Percentiles rank a stretch among this genome's conserved stretches.
These are phyloP conservation scores for Candida nemodendra DNA, from an alignment of 805 yeast genomes.

Conservation along the genomic window DNA sequence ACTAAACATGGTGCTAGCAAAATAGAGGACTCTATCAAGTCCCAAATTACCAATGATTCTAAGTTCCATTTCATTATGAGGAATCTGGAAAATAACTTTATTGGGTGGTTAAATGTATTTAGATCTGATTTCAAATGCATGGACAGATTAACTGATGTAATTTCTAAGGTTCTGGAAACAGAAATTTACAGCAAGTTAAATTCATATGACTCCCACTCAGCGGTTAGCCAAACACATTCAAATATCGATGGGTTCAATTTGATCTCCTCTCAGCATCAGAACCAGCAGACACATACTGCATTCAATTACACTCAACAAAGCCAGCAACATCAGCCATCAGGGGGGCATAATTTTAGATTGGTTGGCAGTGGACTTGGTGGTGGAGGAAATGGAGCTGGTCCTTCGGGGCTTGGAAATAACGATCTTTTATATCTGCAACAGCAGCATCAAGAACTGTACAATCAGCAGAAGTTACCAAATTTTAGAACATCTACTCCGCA, in stretches of 20 bases:
- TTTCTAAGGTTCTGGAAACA: conserved; percentile 16
- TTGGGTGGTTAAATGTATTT: conserved; percentile 27
- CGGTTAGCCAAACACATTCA: conserved; percentile 8
- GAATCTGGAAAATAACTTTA: conserved; percentile 26
- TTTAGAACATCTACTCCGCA: conserved; percentile 3
- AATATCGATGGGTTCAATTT: conserved; percentile 19
- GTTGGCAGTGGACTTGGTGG: conserved; percentile 2
- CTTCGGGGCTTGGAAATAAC: conserved; percentile 4
- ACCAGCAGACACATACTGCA: conserved; percentile 7
- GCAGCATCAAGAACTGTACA: conserved; percentile 17
- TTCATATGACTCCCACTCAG: conserved; percentile 5
- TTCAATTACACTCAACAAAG: neutral
- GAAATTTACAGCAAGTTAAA: conserved; percentile 21
- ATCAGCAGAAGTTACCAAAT: conserved; percentile 14
- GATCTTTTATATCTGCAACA: conserved; percentile 17
- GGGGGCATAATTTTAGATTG: conserved; percentile 9
- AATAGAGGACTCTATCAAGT: conserved; percentile 20
- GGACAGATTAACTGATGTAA: conserved; percentile 12
- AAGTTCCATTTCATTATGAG: conserved; percentile 25
- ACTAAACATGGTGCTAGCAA: conserved; percentile 10
- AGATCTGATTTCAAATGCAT: conserved; percentile 12
- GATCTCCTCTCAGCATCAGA: conserved; percentile 18
- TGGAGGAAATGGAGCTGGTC: conserved; percentile 2
- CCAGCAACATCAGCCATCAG: conserved; percentile 1
- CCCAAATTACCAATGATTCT: conserved; percentile 24